Conservation (phyloP, 2,329 filamentous ascomycete species). For the Talaromyces funiculosus region DNA sequence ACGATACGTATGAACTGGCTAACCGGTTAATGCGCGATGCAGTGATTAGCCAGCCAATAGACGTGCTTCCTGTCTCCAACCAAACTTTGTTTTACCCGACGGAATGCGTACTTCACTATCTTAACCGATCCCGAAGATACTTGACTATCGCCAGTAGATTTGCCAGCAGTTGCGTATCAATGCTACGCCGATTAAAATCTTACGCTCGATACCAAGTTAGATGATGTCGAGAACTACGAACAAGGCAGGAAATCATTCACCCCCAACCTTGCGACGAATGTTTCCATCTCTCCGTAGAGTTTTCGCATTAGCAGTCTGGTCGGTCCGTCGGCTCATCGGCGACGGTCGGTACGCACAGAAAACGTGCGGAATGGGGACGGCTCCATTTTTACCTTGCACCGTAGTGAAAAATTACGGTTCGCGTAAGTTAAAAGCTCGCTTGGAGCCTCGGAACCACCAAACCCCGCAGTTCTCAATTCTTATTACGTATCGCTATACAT, state of each 20-base stretch:
- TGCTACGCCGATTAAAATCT: too few species aligned
- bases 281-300: not conserved
- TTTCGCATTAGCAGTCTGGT: not conserved
- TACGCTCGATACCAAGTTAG: not conserved
- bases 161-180: too few species aligned
- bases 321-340: not conserved
- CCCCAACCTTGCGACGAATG: not conserved
- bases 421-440: too few species aligned
- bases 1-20: too few species aligned
- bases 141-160: too few species aligned
- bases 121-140: conserved; percentile 2
- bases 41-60: not conserved
- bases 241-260: not conserved
- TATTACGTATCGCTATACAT: not conserved
- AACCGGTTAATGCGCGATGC: not conserved
- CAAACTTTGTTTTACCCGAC: conserved; percentile 4
- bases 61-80: not conserved
- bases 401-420: not conserved
- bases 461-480: not conserved
- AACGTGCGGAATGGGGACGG: not conserved
- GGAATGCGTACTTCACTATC: not conserved
- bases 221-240: not conserved
- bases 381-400: not conserved
- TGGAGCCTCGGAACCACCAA: not conserved
- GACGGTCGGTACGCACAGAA: not conserved